These are phyloP conservation scores for Takashimella tepidaria DNA, from an alignment of 1,284 basidiomycete genomes.

Conservation along the genomic window DNA sequence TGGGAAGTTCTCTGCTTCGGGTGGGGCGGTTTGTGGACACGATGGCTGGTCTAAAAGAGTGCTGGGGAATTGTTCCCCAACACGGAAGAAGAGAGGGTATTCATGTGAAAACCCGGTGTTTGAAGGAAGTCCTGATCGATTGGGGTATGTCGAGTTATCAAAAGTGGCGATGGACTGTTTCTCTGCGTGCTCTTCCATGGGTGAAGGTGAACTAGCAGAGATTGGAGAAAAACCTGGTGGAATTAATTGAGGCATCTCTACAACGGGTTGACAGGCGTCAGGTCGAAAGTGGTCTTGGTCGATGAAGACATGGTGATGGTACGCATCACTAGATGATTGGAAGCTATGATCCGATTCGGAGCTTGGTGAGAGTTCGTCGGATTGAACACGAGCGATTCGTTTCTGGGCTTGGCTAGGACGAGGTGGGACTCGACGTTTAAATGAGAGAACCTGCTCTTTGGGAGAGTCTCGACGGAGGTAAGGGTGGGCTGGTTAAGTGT, in stretches of 20 bases:
- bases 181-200: not conserved
- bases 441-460: constrained; percentile 77
- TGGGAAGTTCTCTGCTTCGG: constrained; percentile 13
- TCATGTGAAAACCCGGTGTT: not conserved
- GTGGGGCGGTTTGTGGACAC: constrained; percentile 17
- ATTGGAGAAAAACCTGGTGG: not conserved
- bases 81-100: not conserved
- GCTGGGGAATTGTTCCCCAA: not conserved
- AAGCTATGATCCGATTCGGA: constrained; percentile 19
- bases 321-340: constrained; percentile 25
- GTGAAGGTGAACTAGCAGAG: not conserved
- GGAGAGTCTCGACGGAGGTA: constrained; percentile 80
- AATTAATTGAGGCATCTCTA: not conserved
- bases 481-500: constrained; percentile 64
- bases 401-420: constrained; percentile 71
- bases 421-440: constrained; percentile 87
- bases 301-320: constrained; percentile 18
- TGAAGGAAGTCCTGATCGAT: not conserved
- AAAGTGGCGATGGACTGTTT: not conserved
- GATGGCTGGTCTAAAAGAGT: not conserved
- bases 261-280: not conserved
- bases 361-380: constrained; percentile 22
- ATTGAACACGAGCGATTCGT: constrained; percentile 37
- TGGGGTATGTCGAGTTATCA: not conserved
- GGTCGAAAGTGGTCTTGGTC: constrained; percentile 16